Evolutionary conservation across 352 stramenopile genomes (phyloP).

Genomic region (Phytophthora pini): DNA sequence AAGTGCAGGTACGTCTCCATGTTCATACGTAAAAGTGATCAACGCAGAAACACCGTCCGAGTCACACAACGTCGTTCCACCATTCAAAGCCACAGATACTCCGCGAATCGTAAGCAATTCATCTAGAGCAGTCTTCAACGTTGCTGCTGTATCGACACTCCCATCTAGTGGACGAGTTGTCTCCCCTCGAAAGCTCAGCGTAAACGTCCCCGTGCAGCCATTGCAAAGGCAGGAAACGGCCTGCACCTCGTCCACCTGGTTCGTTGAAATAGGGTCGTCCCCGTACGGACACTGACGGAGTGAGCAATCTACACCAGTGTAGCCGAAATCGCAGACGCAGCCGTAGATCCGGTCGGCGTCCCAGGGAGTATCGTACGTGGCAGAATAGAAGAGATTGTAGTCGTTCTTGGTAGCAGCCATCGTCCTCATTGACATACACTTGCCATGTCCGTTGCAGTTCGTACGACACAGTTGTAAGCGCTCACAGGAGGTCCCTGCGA

Average conservation of each 20-base stretch:
- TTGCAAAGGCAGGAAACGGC: conserved; percentile 69
- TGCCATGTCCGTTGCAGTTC: conserved; percentile 90
- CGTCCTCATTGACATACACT: conserved; percentile 83
- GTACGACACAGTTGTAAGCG: conserved; percentile 71
- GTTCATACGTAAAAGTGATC: conserved; percentile 75
- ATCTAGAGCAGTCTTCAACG: conserved; percentile 56
- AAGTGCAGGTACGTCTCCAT: conserved; percentile 65
- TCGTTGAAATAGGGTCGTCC: conserved; percentile 83
- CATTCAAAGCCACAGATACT: conserved; percentile 56
- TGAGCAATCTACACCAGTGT: conserved; percentile 88
- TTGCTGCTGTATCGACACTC: conserved; percentile 49
- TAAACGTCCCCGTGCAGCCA: conserved; percentile 70
- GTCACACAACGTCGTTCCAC: conserved; percentile 56
- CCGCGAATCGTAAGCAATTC: conserved; percentile 57
- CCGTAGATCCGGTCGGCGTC: conserved; percentile 86
- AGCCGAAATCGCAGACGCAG: conserved; percentile 92
- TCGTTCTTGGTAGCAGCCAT: conserved; percentile 61
- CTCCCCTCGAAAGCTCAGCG: conserved; percentile 60
- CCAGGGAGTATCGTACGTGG: conserved; percentile 73
- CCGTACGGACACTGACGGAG: conserved; percentile 84
- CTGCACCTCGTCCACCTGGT: conserved; percentile 84
- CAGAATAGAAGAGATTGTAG: conserved; percentile 63
- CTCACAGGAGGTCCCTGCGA: conserved; percentile 73
- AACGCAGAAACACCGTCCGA: conserved; percentile 57
- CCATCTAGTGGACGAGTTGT: conserved; percentile 54